Conservation (phyloP, 176 grass and related monocot genomes). For the Oryza coarctata region DNA sequence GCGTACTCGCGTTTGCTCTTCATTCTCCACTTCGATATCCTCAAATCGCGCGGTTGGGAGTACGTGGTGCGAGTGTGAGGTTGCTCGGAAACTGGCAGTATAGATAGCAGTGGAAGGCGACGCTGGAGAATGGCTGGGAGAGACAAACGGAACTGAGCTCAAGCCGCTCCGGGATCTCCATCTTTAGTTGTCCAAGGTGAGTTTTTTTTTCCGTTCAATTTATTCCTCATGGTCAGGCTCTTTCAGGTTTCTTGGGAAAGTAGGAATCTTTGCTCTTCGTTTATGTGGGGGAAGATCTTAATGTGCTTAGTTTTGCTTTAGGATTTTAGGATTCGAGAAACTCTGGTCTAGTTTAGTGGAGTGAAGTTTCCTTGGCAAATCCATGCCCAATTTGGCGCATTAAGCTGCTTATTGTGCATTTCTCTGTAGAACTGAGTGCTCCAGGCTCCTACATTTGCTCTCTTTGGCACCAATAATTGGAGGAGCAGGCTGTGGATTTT, state of each 20-base stretch:
- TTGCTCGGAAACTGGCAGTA: slow-evolving; percentile 20
- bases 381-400: slow-evolving; percentile 13
- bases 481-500: slow-evolving; percentile 25
- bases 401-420: slow-evolving; percentile 11
- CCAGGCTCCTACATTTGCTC: background rate
- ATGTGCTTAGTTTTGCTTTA: slow-evolving; percentile 20
- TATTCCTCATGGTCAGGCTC: background rate
- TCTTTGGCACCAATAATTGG: slow-evolving; percentile 15
- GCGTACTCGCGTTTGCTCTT: background rate
- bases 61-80: slow-evolving; percentile 14
- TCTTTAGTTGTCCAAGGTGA: slow-evolving; percentile 33
- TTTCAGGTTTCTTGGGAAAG: slow-evolving; percentile 14
- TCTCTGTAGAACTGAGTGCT: background rate
- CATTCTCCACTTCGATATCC: slow-evolving; percentile 6
- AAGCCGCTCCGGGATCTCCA: slow-evolving; percentile 34
- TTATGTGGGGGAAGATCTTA: slow-evolving; percentile 11
- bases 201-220: background rate
- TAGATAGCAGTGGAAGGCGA: background rate
- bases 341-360: slow-evolving; percentile 6
- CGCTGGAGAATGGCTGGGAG: slow-evolving; percentile 13
- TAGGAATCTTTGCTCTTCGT: background rate
- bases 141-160: background rate
- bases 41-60: slow-evolving; percentile 16
- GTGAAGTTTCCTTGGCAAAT: slow-evolving; percentile 1
- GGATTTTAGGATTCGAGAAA: slow-evolving; percentile 33